Conservation (phyloP, 148 eudicot species). For the Rhododendron vialii region DNA sequence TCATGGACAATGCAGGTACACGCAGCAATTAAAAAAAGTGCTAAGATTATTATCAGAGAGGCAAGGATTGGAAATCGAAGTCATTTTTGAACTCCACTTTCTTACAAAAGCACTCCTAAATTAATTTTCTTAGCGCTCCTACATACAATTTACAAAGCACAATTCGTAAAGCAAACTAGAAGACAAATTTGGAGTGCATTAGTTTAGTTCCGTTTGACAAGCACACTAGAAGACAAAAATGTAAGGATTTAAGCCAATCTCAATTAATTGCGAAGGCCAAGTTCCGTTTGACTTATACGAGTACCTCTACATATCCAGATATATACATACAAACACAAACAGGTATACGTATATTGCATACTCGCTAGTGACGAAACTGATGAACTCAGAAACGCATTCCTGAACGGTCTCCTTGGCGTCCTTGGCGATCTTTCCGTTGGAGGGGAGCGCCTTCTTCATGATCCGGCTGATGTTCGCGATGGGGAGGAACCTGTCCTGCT, state of each 20-base stretch:
- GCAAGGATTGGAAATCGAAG: neutral
- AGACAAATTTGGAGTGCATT: too few relatives aligned
- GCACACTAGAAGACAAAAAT: neutral
- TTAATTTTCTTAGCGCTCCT: too few relatives aligned
- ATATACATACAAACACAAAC: neutral
- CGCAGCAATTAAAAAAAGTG: neutral
- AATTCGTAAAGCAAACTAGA: too few relatives aligned
- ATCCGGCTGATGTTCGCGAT: constrained; percentile 72
- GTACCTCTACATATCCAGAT: neutral
- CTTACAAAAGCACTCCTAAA: too few relatives aligned
- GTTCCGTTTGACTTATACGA: neutral
- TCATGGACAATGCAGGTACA: neutral
- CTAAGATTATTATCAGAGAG: neutral
- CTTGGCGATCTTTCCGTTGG: constrained; percentile 69
- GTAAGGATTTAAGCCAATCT: neutral
- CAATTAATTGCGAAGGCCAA: neutral
- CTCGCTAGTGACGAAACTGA: constrained; percentile 80
- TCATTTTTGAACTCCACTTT: too few relatives aligned
- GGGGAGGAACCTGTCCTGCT: constrained; percentile 72
- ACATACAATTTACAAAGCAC: too few relatives aligned
- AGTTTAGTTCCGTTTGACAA: too few relatives aligned
- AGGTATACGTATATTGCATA: constrained; percentile 7
- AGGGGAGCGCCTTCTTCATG: constrained; percentile 70
- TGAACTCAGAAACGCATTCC: constrained; percentile 81
- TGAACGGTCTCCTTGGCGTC: constrained; percentile 87